Conservation (phyloP, 192 early-diverging fungal genomes). For the Umbelopsis sp. region DNA sequence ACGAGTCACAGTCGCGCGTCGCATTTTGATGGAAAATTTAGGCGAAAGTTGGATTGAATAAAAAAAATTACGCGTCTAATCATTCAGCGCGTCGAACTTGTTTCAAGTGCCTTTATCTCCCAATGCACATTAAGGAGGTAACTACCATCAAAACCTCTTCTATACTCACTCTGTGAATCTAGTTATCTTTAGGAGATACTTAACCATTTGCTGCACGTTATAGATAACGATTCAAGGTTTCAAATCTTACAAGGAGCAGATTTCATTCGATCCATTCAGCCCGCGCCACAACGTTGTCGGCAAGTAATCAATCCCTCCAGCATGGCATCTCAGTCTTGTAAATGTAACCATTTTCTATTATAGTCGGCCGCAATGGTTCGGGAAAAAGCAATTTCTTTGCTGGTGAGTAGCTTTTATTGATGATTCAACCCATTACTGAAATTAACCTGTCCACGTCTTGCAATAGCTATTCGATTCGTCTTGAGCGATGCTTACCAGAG, state of each 20-base stretch:
- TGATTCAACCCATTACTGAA: neutral
- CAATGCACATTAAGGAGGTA: constrained; percentile 17
- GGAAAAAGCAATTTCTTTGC: constrained; percentile 99
- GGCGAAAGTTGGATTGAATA: no score
- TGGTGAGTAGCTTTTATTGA: constrained; percentile 47
- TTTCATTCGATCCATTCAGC: constrained; percentile 89
- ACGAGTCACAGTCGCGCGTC: neutral
- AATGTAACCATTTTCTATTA: neutral
- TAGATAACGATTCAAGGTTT: constrained; percentile 97
- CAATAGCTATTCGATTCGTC: constrained; percentile 90
- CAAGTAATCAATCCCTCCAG: constrained; percentile 31
- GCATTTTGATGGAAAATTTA: no score
- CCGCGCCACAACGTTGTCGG: constrained; percentile 95
- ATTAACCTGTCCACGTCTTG: neutral
- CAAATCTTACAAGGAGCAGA: constrained; percentile 99
- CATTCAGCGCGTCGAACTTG: neutral
- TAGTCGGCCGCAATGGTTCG: constrained; percentile 95
- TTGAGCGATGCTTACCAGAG: constrained; percentile 94
- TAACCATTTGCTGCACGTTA: neutral
- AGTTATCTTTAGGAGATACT: no score
- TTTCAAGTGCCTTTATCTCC: neutral
- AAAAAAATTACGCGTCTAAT: neutral
- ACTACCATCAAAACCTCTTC: neutral
- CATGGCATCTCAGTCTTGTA: neutral
- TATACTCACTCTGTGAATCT: no score